Evolutionary conservation across 805 yeast species (phyloP).

Genomic region (Sugiyamaella boreocaroliniensis): DNA sequence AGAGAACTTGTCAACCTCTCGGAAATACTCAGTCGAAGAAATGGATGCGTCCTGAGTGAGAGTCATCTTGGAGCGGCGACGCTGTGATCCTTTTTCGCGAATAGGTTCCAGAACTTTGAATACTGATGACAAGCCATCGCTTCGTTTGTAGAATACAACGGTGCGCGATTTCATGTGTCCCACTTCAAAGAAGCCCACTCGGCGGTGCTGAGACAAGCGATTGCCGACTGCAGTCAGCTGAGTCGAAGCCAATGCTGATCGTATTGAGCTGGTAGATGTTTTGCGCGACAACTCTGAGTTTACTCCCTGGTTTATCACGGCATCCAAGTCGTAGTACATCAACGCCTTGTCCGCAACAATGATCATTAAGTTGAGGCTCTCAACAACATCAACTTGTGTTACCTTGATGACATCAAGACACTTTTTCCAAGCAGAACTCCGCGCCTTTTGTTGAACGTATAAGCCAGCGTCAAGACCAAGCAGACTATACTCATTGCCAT

Average conservation of each 20-base stretch:
- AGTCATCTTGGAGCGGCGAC: slow-evolving; percentile 21
- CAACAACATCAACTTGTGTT: slow-evolving; percentile 54
- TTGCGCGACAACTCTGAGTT: not conserved
- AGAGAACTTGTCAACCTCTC: slow-evolving; percentile 42
- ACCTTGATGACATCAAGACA: slow-evolving; percentile 49
- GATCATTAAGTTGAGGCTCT: slow-evolving; percentile 48
- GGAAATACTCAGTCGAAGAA: slow-evolving; percentile 36
- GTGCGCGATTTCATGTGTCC: slow-evolving; percentile 63
- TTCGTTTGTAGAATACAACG: slow-evolving; percentile 51
- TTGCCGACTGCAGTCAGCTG: slow-evolving; percentile 39
- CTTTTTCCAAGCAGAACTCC: slow-evolving; percentile 46
- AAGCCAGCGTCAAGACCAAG: slow-evolving; percentile 21
- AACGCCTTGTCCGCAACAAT: slow-evolving; percentile 54
- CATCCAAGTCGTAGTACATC: slow-evolving; percentile 56
- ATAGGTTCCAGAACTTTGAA: slow-evolving; percentile 60
- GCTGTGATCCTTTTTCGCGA: slow-evolving; percentile 29
- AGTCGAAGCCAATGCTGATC: not conserved
- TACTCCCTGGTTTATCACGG: slow-evolving; percentile 37
- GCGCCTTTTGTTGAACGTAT: slow-evolving; percentile 26
- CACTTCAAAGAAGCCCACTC: slow-evolving; percentile 55
- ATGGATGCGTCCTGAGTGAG: slow-evolving; percentile 18
- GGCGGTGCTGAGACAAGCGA: slow-evolving; percentile 31
- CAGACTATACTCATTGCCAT: slow-evolving; percentile 33
- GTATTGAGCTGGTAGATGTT: not conserved
- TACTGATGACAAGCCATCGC: slow-evolving; percentile 42